Evolutionary conservation across 2,329 filamentous ascomycete genomes (phyloP), one percentile per base, ranked within the genome.

Genomic region (Trichoderma lentiforme): DNA sequence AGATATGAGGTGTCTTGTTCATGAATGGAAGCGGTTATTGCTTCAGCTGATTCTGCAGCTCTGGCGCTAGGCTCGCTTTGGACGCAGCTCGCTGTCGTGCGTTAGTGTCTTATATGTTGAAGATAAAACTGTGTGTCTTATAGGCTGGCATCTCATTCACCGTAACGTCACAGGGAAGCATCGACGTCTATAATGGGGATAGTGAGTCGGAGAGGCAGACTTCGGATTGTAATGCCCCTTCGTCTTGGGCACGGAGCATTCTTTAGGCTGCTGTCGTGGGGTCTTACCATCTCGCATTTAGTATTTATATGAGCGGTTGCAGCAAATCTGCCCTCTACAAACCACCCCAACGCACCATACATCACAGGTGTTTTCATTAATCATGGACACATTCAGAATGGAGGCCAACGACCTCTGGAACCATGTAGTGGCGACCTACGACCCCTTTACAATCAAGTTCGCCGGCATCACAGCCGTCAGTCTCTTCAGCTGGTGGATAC

Each of bases 401-500:
- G 62, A 24, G 32, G 62, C n/a, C 12, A 24, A 43, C 11, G 34
- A 18, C 26, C 30, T 72, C 36, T 80, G 78, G 78, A 57, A 69
- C 6, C 70, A 70, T 21, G 71, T 76, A 30, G 77, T 78, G 61
- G 72, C 72, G 30, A 72, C 65, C 8, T 75, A 81, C 73, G 75
- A 77, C 43, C 76, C 78, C 7, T 74, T 79, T 65, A 71, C 73
- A 61, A 80, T 86, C 71, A 83, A 86, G 68, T 76, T 86, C 51
- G 77, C 78, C n/a, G 84, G 84, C 30, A 80, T 80, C 6, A 72
- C 82, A 5, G 24, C 78, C 36, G 73, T 85, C 36, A 84, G 86
- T 61, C 2, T 83, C n/a, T 1, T 85, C 71, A 83, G 81, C 77
- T 86, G 84, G 79, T 86, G 84, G 84, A 65, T 84, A 39, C 83